Conservation (phyloP, 2,329 filamentous ascomycete genomes). For the Fusarium nygamai region DNA sequence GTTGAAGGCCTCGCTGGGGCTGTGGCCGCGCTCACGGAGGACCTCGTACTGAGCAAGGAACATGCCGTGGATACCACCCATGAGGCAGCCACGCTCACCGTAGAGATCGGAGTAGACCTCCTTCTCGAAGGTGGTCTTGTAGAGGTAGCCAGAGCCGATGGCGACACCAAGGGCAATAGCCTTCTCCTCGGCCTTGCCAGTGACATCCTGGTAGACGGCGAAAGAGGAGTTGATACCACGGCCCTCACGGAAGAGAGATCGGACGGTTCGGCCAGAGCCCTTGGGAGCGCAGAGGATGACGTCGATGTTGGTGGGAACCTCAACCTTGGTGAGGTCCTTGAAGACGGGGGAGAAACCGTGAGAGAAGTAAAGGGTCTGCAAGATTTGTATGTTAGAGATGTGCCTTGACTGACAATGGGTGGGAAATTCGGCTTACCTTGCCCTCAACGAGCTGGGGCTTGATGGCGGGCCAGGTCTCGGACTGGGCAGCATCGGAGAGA, state of each 20-base stretch:
- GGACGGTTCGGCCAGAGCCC: conserved; percentile 98
- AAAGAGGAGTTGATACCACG: conserved; percentile 99
- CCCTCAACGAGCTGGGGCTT: conserved; percentile 99
- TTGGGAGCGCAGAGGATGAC: conserved; percentile 99
- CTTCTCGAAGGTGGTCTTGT: conserved; percentile 99
- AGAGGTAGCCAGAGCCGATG: conserved; percentile 97
- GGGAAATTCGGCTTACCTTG: conserved; percentile 74
- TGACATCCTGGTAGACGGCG: conserved; percentile 98
- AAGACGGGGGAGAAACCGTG: conserved; percentile 99
- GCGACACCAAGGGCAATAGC: conserved; percentile 96
- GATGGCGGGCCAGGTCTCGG: conserved; percentile 97
- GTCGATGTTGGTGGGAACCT: conserved; percentile 93
- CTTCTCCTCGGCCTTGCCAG: conserved; percentile 98
- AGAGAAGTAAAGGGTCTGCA: conserved; percentile 98
- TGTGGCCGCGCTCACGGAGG: conserved; percentile 97
- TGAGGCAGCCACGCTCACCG: conserved; percentile 99
- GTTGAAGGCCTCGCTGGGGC: conserved; percentile 98
- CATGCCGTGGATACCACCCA: conserved; percentile 99
- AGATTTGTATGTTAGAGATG: conserved; percentile 36
- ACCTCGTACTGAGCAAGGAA: conserved; percentile 99
- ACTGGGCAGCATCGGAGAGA: conserved; percentile 96
- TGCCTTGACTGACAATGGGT: neutral
- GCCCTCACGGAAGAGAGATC: conserved; percentile 98
- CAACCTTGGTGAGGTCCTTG: conserved; percentile 99
- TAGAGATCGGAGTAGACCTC: conserved; percentile 99